Base-by-base conservation (phyloP, 192 early-diverging fungal genomes). In the Pilobolus umbonatus region DNA sequence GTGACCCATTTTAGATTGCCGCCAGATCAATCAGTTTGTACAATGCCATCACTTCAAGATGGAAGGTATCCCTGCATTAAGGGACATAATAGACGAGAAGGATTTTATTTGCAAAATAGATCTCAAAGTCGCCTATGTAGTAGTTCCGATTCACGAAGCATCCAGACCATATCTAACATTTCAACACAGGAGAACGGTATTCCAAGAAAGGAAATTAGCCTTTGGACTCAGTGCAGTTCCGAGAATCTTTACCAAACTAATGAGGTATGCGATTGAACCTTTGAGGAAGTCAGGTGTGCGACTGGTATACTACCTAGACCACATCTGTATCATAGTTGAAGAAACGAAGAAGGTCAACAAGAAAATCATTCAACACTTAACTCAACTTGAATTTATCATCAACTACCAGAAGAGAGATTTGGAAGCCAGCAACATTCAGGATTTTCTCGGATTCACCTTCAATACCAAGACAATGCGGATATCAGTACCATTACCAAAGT, bases 31-130 rank as follows among this genome's bases (percentile, higher is more conserved):
- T 24, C 17, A 48, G 12, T 66, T 54, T 47, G 7, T 66, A 3
- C 64, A 59, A 36, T 29, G n/a, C 19, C 28, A 66, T 32, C 57
- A 66, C 26, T 66, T 66, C 64, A 58, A 60, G 50, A 66, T 66
- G 64, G 64, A 66, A 45, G 64, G 64, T 40, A 32, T 60, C 19
- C 48, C 57, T 7, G 64, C 57, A 22, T 36, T 66, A 26, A 29
- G 64, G 21, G 57, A 66, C 2, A 40, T 60, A 1, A 54, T 66
- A 39, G 57, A 59, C 31, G 5, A 25, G 8, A n/a, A 59, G 10
- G 57, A 66, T 35, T 60, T 26, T 11, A 53, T 66, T 1, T 51
- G 24, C 47, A 66, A 66, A 38, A 25, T 66, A 19, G 64, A 66
- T 32, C 28, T 59, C 0, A 58, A 58, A 22, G 64, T 60, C 47